Evolutionary conservation across 192 early-diverging fungal genomes (phyloP).

Genomic region (Coemansia sp.): DNA sequence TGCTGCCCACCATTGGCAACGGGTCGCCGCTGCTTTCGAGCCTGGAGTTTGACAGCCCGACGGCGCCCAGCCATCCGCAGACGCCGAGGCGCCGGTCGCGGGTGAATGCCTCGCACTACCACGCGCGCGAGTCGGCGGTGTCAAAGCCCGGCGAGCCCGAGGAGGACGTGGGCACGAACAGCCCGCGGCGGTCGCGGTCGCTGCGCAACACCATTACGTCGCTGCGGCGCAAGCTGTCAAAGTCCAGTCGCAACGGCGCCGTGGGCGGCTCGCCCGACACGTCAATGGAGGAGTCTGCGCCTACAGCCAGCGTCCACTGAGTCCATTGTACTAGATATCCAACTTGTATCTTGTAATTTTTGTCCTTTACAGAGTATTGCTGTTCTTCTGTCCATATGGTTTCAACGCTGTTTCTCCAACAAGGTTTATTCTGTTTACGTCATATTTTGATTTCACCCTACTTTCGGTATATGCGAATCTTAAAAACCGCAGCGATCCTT

Average conservation of each 20-base stretch:
- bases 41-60: constrained; percentile 25
- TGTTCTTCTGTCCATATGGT: too few species aligned
- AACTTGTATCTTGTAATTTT: background rate
- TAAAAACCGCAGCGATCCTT: too few species aligned
- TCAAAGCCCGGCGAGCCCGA: background rate
- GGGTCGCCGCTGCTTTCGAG: constrained; percentile 33
- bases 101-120: background rate
- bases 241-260: constrained; percentile 27
- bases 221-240: constrained; percentile 39
- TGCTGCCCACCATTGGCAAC: constrained; percentile 31
- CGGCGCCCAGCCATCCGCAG: background rate
- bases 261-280: constrained; percentile 18
- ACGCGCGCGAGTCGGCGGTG: background rate
- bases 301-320: constrained; percentile 19
- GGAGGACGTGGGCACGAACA: constrained; percentile 12
- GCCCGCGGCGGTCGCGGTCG: constrained; percentile 42
- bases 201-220: constrained; percentile 49
- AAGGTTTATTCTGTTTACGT: too few species aligned
- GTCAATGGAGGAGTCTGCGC: constrained; percentile 17
- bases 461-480: too few species aligned
- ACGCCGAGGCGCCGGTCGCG: constrained; percentile 1
- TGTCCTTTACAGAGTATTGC: background rate
- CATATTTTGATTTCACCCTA: too few species aligned
- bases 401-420: too few species aligned
- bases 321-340: background rate